A percentile compares a stretch with the other conserved stretches of the same genome.
Conservation (phyloP, 352 stramenopile species). For the Pythium scleroteichum region DNA sequence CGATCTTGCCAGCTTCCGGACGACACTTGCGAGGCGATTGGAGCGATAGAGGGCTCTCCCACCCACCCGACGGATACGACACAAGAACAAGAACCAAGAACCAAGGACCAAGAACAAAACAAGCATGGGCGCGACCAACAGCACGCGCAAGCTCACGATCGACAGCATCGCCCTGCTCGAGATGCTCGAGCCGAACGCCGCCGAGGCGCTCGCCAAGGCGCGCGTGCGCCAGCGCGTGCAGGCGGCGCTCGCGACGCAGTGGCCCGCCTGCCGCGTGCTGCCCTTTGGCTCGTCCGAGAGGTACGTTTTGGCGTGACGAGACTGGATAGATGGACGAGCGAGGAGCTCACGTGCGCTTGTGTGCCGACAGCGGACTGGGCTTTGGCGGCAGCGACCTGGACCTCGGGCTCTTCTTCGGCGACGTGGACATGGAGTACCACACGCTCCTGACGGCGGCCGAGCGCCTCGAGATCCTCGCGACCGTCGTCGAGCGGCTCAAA, state of each 20-base stretch:
- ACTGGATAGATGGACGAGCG: neutral
- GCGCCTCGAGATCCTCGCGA: conserved; percentile 55
- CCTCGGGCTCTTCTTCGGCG: conserved; percentile 82
- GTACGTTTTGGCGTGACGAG: conserved; percentile 34
- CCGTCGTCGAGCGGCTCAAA: conserved; percentile 42
- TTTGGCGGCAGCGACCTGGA: conserved; percentile 82
- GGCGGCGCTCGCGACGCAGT: conserved; percentile 46
- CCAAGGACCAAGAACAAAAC: conserved; percentile 15
- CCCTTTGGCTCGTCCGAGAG: conserved; percentile 81
- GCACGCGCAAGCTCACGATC: conserved; percentile 78
- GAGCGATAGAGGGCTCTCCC: conserved; percentile 25
- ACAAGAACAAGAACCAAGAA: conserved; percentile 9
- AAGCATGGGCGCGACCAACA: conserved; percentile 77
- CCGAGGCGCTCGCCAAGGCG: conserved; percentile 52
- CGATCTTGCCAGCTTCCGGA: conserved; percentile 1
- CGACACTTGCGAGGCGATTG: conserved; percentile 15
- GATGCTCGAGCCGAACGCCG: conserved; percentile 71
- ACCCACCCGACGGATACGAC: conserved; percentile 2
- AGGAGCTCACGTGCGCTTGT: neutral
- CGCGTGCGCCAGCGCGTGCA: conserved; percentile 55
- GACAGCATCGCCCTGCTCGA: conserved; percentile 79
- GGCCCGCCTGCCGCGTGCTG: conserved; percentile 61
- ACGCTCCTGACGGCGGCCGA: conserved; percentile 59
- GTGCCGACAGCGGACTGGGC: conserved; percentile 49
- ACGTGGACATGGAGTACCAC: conserved; percentile 57